Conservation (phyloP, 225 moss, liverwort and hornwort species). For the Lunularia cruciata region DNA sequence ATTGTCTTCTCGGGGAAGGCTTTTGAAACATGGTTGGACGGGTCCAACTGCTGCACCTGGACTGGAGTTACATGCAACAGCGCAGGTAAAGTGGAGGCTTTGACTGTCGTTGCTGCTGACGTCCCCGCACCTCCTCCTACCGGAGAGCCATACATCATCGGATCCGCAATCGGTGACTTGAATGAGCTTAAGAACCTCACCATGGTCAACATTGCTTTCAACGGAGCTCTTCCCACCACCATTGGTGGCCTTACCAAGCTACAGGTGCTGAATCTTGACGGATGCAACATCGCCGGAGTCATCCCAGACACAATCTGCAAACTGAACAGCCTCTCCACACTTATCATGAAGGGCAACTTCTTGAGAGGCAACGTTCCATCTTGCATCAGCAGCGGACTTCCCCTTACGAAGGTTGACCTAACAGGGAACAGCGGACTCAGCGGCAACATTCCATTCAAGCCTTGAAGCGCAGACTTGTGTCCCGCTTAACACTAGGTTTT, state of each 20-base stretch:
- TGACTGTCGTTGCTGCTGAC: constrained; percentile 1
- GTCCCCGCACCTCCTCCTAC: constrained; percentile 7
- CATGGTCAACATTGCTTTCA: constrained; percentile 35
- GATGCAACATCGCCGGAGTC: constrained; percentile 33
- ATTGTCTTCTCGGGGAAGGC: constrained; percentile 18
- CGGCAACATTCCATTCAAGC: not conserved
- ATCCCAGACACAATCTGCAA: constrained; percentile 23
- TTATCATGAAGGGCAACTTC: constrained; percentile 19
- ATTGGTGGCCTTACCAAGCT: constrained; percentile 22
- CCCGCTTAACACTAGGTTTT: too few species aligned
- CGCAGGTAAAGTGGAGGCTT: constrained; percentile 17
- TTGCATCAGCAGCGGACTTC: constrained; percentile 5
- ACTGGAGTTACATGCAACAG: constrained; percentile 27
- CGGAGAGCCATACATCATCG: constrained; percentile 21
- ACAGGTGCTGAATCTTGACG: constrained; percentile 17
- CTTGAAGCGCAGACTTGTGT: not conserved
- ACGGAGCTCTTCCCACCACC: constrained; percentile 26
- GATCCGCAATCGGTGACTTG: constrained; percentile 18
- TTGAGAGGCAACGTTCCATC: constrained; percentile 2
- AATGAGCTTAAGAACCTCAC: not conserved
- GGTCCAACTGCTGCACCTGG: constrained; percentile 39
- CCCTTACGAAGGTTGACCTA: constrained; percentile 5
- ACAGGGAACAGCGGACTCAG: not conserved
- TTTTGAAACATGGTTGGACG: constrained; percentile 27
- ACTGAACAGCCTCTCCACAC: not conserved